Conservation (phyloP, 331 rosid genomes). For the Quercus lobata region DNA sequence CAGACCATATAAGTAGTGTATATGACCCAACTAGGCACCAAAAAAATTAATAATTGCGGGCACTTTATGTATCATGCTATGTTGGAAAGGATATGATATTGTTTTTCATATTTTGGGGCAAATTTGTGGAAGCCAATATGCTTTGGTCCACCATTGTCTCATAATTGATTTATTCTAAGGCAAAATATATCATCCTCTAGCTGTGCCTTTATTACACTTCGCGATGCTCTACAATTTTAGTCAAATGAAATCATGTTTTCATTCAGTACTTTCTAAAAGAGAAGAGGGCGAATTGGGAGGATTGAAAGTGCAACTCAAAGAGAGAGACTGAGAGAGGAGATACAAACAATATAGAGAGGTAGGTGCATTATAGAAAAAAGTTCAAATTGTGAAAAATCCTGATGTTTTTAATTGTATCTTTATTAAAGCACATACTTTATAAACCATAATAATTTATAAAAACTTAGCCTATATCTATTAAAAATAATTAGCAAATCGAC, state of each 20-base stretch:
- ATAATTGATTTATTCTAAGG: neutral
- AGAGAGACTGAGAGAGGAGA: too few species aligned
- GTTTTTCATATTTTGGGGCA: neutral
- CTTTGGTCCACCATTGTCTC: neutral
- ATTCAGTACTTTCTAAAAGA: neutral
- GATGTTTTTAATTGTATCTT: too few species aligned
- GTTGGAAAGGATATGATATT: slow-evolving; percentile 4
- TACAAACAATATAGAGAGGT: too few species aligned
- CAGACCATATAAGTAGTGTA: neutral
- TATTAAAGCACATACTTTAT: too few species aligned
- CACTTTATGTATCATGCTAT: neutral
- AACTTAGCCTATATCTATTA: too few species aligned
- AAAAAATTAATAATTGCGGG: neutral
- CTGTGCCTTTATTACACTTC: slow-evolving; percentile 1
- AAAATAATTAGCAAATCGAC: too few species aligned
- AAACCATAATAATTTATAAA: too few species aligned
- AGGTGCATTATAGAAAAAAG: too few species aligned
- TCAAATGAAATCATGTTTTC: slow-evolving; percentile 21
- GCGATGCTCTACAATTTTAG: slow-evolving; percentile 14
- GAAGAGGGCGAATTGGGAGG: neutral
- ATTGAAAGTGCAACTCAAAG: too few species aligned
- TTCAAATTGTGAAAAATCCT: too few species aligned
- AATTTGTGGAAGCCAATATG: neutral
- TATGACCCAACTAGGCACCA: slow-evolving; percentile 18
- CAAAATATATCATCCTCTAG: neutral